Percentiles rank a stretch among this genome's conserved stretches.
Conservation (phyloP, 768 basidiomycete genomes). For the Pleurotus citrinopileatus region DNA sequence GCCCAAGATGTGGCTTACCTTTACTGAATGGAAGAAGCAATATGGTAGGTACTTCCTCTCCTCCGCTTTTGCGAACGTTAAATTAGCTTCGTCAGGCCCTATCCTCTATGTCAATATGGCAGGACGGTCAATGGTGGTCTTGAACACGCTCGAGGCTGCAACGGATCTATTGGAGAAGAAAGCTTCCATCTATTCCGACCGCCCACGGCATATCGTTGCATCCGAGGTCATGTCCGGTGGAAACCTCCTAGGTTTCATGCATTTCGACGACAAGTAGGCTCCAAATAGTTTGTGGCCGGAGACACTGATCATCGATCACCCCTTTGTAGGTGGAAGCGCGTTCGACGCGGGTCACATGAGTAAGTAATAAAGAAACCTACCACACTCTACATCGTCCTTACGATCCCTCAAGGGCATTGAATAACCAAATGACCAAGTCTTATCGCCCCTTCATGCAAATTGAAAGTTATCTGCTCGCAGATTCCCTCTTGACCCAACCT, state of each 20-base stretch:
- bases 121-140: slow-evolving; percentile 33
- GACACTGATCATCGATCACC: background rate
- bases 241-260: slow-evolving; percentile 20
- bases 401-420: slow-evolving; percentile 2
- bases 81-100: slow-evolving; percentile 13
- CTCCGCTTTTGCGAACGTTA: background rate
- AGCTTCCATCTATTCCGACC: slow-evolving; percentile 23
- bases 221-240: slow-evolving; percentile 25
- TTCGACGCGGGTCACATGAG: slow-evolving; percentile 19
- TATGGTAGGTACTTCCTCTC: slow-evolving; percentile 16
- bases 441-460: slow-evolving; percentile 12
- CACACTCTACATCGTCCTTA: background rate
- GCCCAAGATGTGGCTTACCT: slow-evolving; percentile 14
- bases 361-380: background rate
- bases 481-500: slow-evolving; percentile 10
- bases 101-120: slow-evolving; percentile 30
- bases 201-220: slow-evolving; percentile 17
- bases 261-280: slow-evolving; percentile 21
- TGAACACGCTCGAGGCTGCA: slow-evolving; percentile 29
- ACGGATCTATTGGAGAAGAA: slow-evolving; percentile 33
- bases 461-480: slow-evolving; percentile 13
- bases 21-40: slow-evolving; percentile 14
- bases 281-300: background rate
- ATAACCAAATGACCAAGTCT: slow-evolving; percentile 7
- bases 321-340: slow-evolving; percentile 15